These are phyloP conservation scores for Coemansia aciculifera DNA, from an alignment of 192 early-diverging fungal genomes.

Conservation along the genomic window DNA sequence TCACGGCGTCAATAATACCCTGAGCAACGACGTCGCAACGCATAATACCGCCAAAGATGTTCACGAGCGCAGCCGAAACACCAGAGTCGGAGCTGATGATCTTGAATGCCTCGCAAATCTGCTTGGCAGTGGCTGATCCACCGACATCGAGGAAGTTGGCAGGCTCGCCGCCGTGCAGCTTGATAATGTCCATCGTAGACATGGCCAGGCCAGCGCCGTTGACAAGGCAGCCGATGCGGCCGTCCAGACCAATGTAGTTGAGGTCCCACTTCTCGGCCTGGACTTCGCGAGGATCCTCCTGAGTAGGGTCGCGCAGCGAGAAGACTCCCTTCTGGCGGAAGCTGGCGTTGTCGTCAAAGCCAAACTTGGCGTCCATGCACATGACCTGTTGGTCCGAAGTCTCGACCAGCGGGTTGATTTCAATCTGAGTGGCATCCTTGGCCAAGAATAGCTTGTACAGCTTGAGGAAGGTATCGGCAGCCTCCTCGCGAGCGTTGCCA, in stretches of 20 bases:
- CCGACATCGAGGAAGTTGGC: conserved; percentile 99
- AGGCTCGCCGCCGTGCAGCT: conserved; percentile 96
- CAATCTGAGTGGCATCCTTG: conserved; percentile 97
- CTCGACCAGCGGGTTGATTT: conserved; percentile 99
- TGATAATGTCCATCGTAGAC: conserved; percentile 99
- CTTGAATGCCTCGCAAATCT: conserved; percentile 99
- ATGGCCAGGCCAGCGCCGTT: conserved; percentile 99
- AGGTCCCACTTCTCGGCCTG: conserved; percentile 94
- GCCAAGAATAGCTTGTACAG: conserved; percentile 97
- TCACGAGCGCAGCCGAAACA: conserved; percentile 96
- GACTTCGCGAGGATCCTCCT: conserved; percentile 98
- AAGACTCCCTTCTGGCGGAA: conserved; percentile 94
- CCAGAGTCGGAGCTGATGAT: conserved; percentile 96
- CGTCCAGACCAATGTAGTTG: conserved; percentile 99
- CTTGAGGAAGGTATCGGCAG: conserved; percentile 86
- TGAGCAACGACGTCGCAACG: conserved; percentile 98
- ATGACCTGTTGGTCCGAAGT: conserved; percentile 83
- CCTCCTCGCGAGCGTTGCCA: conserved; percentile 74
- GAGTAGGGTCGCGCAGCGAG: conserved; percentile 83
- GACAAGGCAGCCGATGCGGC: conserved; percentile 95
- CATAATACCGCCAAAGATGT: conserved; percentile 99
- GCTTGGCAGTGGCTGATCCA: conserved; percentile 90
- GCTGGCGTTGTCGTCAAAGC: conserved; percentile 98
- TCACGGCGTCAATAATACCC: conserved; percentile 94
- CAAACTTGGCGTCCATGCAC: conserved; percentile 99